Evolutionary conservation across 495 filamentous ascomycete genomes (phyloP).

Genomic region (Geoglossum glabrum): DNA sequence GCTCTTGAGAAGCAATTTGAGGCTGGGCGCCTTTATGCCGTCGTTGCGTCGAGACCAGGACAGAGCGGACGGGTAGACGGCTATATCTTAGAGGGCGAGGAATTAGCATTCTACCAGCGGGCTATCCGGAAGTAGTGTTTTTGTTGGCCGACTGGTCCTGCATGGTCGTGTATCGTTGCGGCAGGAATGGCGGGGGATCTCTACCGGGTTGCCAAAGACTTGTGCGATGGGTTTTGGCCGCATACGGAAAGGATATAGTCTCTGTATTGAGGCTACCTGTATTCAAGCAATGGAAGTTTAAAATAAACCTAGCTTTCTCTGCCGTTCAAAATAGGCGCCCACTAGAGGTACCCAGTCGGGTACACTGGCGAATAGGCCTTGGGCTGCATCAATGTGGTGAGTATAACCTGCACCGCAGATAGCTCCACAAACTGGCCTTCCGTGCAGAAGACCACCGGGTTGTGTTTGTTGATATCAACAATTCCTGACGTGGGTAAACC

Average conservation of each 20-base stretch:
- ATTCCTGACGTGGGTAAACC: too few species aligned
- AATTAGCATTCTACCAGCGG: slow-evolving; percentile 98
- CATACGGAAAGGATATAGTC: neutral
- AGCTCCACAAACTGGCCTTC: too few species aligned
- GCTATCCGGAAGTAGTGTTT: slow-evolving; percentile 81
- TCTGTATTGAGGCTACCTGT: neutral
- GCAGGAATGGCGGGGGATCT: neutral
- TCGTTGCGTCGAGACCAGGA: slow-evolving; percentile 77
- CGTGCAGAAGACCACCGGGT: too few species aligned
- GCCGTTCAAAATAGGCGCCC: neutral
- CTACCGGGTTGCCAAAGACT: neutral
- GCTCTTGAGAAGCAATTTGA: slow-evolving; percentile 96
- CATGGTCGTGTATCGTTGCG: neutral
- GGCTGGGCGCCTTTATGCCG: slow-evolving; percentile 87
- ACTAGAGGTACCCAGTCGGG: neutral
- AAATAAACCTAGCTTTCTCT: slow-evolving; percentile 1
- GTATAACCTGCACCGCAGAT: too few species aligned
- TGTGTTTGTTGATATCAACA: too few species aligned
- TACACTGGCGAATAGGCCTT: neutral
- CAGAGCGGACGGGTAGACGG: slow-evolving; percentile 93
- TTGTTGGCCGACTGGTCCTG: neutral
- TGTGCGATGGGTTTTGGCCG: neutral
- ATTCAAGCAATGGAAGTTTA: neutral
- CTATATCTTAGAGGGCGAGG: slow-evolving; percentile 97
- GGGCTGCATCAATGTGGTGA: neutral